Percentiles rank a stretch among this genome's conserved stretches.
Evolutionary conservation across 345 rosid genomes (phyloP).

Genomic region (Heritiera littoralis): DNA sequence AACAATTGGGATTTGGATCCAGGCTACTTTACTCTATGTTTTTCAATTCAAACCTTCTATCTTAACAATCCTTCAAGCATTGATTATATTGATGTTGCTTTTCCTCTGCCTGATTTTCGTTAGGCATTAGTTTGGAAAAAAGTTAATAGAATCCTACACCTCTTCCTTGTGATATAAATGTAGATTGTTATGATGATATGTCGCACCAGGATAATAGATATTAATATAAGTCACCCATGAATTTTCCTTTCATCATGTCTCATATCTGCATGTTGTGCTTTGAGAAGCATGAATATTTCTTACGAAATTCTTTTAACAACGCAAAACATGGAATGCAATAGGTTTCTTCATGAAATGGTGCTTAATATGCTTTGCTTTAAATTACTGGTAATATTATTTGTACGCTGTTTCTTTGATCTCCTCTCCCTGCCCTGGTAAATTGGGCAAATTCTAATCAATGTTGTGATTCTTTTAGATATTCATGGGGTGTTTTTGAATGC

Average conservation of each 20-base stretch:
- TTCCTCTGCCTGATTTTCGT: neutral
- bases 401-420: neutral
- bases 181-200: neutral
- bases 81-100: neutral
- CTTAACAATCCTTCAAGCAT: neutral
- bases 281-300: neutral
- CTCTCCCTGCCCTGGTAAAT: neutral
- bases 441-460: neutral
- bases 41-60: neutral
- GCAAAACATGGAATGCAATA: neutral
- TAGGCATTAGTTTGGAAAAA: neutral
- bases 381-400: neutral
- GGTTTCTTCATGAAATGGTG: neutral
- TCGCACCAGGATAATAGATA: neutral
- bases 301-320: neutral
- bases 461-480: neutral
- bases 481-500: neutral
- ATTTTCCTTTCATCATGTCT: neutral
- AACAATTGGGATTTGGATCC: neutral
- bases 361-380: slow-evolving; percentile 1
- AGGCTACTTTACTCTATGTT: neutral
- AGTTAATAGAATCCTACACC: neutral
- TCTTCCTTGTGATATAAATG: neutral
- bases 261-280: neutral
- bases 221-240: neutral